Evolutionary conservation across 495 filamentous ascomycete species (phyloP).

Genomic region (Neohortaea acidophila): DNA sequence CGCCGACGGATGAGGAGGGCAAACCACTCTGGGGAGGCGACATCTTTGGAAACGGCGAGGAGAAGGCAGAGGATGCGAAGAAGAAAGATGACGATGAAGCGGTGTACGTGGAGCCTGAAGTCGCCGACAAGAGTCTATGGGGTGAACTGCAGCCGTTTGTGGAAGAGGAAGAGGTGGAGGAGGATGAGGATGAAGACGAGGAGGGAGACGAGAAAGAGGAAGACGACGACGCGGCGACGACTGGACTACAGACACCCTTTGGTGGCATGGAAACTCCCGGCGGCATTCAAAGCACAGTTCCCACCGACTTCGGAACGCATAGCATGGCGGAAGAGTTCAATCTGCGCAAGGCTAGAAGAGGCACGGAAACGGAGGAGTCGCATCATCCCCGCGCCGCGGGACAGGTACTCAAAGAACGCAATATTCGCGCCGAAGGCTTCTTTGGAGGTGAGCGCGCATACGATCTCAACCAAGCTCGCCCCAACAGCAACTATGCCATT

Average conservation of each 20-base stretch:
- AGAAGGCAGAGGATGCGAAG: conserved; percentile 44
- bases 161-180: conserved; percentile 69
- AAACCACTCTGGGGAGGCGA: conserved; percentile 83
- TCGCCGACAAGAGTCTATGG: conserved; percentile 80
- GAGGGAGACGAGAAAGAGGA: conserved; percentile 35
- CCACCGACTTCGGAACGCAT: conserved; percentile 59
- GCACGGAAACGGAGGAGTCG: conserved; percentile 66
- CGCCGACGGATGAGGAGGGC: conserved; percentile 83
- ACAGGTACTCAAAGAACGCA: conserved; percentile 78
- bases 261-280: conserved; percentile 68
- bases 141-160: conserved; percentile 79
- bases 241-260: conserved; percentile 51
- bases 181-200: conserved; percentile 34
- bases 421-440: conserved; percentile 72
- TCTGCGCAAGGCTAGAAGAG: conserved; percentile 70
- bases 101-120: conserved; percentile 46
- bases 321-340: conserved; percentile 78
- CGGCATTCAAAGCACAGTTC: conserved; percentile 63
- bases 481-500: conserved; percentile 43
- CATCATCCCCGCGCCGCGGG: conserved; percentile 60
- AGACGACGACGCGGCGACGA: conserved; percentile 32
- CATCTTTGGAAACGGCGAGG: conserved; percentile 57
- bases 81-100: background rate
- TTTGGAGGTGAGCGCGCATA: conserved; percentile 90
- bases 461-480: conserved; percentile 48